phyloP scores from a whole-genome alignment of 257 asterid species.

The Euphrasia confusa region DNA sequence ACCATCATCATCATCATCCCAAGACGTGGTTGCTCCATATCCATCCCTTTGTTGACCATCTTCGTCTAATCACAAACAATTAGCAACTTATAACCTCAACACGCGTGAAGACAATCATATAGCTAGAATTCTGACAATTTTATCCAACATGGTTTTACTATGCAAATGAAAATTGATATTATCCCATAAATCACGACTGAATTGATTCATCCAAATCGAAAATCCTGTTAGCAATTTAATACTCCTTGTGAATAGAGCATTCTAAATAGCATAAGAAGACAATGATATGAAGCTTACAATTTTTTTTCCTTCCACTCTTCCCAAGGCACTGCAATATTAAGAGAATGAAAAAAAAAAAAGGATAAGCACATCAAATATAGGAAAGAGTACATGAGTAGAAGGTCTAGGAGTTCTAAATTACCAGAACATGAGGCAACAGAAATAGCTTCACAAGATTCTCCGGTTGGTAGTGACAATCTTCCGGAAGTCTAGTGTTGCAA shows the following conservation, averaged over 20 bases:
- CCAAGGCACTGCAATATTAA: conserved; percentile 75
- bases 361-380: background rate
- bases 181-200: background rate
- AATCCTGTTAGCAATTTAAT: background rate
- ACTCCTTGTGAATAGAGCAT: background rate
- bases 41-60: conserved; percentile 46
- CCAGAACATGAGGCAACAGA: conserved; percentile 78
- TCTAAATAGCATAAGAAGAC: background rate
- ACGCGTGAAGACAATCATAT: conserved; percentile 2
- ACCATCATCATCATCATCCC: conserved; percentile 62
- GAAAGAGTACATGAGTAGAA: background rate
- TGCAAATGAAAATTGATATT: too few species aligned
- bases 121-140: background rate
- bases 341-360: conserved; percentile 23
- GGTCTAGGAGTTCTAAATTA: conserved; percentile 28
- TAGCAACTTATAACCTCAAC: conserved; percentile 17
- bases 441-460: conserved; percentile 94
- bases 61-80: conserved; percentile 42
- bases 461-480: conserved; percentile 95
- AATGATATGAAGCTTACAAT: conserved; percentile 35
- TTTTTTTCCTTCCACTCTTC: conserved; percentile 50
- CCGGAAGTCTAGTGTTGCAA: conserved; percentile 77
- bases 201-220: conserved; percentile 6
- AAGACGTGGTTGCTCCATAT: conserved; percentile 51
- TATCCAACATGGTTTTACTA: too few species aligned